Evolutionary conservation across 306 rosid species (phyloP).

Genomic region (Castanea mollissima): DNA sequence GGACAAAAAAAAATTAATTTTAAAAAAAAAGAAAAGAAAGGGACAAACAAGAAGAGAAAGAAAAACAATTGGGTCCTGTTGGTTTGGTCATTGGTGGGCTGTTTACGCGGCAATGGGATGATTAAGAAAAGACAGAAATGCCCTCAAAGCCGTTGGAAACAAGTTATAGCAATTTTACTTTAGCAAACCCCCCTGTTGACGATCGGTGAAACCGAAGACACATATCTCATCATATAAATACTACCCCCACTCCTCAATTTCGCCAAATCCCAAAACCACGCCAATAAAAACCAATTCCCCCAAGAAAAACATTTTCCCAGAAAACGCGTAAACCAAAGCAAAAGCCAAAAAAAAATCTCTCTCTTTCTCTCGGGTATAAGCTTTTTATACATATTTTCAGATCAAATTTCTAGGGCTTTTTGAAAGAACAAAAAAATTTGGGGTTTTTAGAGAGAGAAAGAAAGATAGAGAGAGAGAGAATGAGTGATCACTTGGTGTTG

Average conservation of each 20-base stretch:
- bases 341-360: too few relatives aligned
- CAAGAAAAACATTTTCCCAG: too few relatives aligned
- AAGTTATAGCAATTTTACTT: neutral
- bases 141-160: slow-evolving; percentile 12
- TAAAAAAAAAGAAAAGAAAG: neutral
- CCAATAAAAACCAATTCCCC: too few relatives aligned
- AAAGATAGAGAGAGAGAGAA: slow-evolving; percentile 16
- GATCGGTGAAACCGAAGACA: slow-evolving; percentile 22
- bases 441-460: neutral
- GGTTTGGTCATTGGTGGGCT: neutral
- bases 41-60: neutral
- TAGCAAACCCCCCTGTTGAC: neutral
- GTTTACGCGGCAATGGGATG: slow-evolving; percentile 41
- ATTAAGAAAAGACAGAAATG: neutral
- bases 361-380: too few relatives aligned
- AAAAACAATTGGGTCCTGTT: neutral
- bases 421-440: neutral
- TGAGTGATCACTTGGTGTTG: slow-evolving; percentile 88
- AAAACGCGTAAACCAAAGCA: too few relatives aligned
- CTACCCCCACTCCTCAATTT: neutral
- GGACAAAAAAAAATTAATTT: too few relatives aligned
- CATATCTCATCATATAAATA: neutral
- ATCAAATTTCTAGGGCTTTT: too few relatives aligned
- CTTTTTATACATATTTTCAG: too few relatives aligned
- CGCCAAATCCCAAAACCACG: neutral